Evolutionary conservation across 164 flowering plant genomes (phyloP).

Genomic region (Chloranthus sessilifolius): DNA sequence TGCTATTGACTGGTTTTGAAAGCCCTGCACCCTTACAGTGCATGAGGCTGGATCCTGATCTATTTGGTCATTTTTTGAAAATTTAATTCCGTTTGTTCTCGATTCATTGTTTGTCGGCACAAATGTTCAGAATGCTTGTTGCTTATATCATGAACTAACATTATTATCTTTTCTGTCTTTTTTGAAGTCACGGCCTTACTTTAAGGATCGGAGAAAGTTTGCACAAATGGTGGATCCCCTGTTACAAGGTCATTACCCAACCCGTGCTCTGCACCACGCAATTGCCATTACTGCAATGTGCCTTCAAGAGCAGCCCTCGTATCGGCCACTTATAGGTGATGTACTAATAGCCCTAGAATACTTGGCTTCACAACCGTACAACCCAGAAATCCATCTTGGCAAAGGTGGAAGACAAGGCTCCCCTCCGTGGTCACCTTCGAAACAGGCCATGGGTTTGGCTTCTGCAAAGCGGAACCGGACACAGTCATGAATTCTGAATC

Average conservation of each 20-base stretch:
- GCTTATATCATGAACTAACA: background rate
- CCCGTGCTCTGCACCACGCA: constrained; percentile 60
- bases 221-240: constrained; percentile 61
- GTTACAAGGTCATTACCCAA: constrained; percentile 58
- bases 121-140: background rate
- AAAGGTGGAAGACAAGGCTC: constrained; percentile 8
- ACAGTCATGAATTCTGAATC: too few relatives aligned
- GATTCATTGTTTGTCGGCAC: too few relatives aligned
- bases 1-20: too few relatives aligned
- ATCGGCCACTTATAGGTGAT: constrained; percentile 68
- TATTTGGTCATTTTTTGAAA: too few relatives aligned
- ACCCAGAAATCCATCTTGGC: constrained; percentile 17
- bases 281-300: constrained; percentile 82
- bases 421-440: constrained; percentile 16
- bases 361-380: constrained; percentile 50
- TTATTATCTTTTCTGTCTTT: background rate
- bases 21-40: too few relatives aligned
- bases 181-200: constrained; percentile 62
- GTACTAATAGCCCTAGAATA: constrained; percentile 82
- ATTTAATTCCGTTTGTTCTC: too few relatives aligned
- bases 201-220: constrained; percentile 65
- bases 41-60: too few relatives aligned
- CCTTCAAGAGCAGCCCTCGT: constrained; percentile 74
- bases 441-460: too few relatives aligned
- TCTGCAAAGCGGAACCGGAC: too few relatives aligned